Conservation (phyloP, 1,139 yeast genomes). For the Candida gigantensis region DNA sequence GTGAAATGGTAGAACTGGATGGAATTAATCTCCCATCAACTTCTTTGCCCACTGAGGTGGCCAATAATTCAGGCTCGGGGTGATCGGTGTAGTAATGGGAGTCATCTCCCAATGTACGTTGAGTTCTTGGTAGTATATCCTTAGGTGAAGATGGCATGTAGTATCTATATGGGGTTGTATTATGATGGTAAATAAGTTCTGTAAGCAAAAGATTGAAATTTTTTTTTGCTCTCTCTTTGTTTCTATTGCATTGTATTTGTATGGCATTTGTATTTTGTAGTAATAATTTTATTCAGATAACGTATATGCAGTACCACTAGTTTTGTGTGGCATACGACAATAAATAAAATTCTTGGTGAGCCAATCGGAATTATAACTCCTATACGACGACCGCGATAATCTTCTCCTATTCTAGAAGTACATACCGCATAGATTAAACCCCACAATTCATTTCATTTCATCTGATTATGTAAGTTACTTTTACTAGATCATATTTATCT, state of each 20-base stretch:
- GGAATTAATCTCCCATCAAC: conserved; percentile 52
- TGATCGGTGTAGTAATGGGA: conserved; percentile 27
- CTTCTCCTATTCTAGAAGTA: too few relatives aligned
- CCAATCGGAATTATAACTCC: too few relatives aligned
- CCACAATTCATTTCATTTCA: too few relatives aligned
- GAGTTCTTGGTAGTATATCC: conserved; percentile 7
- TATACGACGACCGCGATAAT: too few relatives aligned
- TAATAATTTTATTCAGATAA: too few relatives aligned
- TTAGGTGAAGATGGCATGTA: conserved; percentile 4
- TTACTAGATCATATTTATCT: too few relatives aligned
- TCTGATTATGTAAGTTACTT: too few relatives aligned
- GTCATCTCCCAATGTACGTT: conserved; percentile 1
- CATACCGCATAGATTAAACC: too few relatives aligned
- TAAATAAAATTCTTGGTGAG: too few relatives aligned
- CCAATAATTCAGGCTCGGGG: conserved; percentile 56
- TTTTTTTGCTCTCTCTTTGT: neutral
- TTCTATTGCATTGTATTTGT: neutral
- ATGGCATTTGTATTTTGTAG: too few relatives aligned
- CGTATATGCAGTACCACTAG: too few relatives aligned
- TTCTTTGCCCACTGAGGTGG: conserved; percentile 56
- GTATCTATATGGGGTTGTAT: neutral
- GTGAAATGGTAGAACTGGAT: conserved; percentile 55
- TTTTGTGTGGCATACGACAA: too few relatives aligned
- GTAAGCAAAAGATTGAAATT: neutral
- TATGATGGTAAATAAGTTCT: neutral